Evolutionary conservation across 2,329 filamentous ascomycete genomes (phyloP), one percentile per base, ranked within the genome.

Genomic region (Calonectria pseudoreteaudii): DNA sequence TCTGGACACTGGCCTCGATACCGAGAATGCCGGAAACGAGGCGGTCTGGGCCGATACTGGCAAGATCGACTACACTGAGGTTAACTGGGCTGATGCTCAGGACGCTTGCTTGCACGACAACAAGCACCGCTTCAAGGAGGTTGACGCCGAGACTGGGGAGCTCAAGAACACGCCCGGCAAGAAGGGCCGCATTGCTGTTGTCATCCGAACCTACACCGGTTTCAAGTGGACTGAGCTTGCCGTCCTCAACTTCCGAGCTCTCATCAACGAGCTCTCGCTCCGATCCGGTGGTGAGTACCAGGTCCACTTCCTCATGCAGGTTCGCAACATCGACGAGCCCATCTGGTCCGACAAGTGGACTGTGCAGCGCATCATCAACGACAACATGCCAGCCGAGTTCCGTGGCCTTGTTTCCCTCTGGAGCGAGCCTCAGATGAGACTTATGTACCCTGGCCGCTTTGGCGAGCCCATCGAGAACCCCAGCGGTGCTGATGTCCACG

Each of bases 231-330:
- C 94, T 3, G 88, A 92, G 4, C 93, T 96, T 81, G 92, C 94
- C 56, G 88, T 97, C 44, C 88, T 97, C 80, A 96, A 96, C 84
- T 90, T 98, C 79, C 94, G 95, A 20, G 93, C 95, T 38, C 86
- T 98, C 79, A 91, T 98, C 52, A 91, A 93, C 5, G 95, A 98
- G 84, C 87, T 97, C 13, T 91, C 93, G 10, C 86, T 98, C 64
- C 88, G 91, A 70, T 96, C 94, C 0, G 94, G 95, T 38, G 94
- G 93, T 60, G 94, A 98, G 82, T 98, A 97, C 79, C 90, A 90
- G 6, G 89, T 98, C 4, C 94, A 97, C 83, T 95, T 98, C 81
- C 87, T 98, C 44, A 90, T 98, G 49, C 95, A 98, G 78, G 94
- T 97, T 77, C 95, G 94, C 79, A 93, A 97, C 82, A 90, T 94